Conservation (phyloP, 106 monocot species). For the Acorus calamus region DNA sequence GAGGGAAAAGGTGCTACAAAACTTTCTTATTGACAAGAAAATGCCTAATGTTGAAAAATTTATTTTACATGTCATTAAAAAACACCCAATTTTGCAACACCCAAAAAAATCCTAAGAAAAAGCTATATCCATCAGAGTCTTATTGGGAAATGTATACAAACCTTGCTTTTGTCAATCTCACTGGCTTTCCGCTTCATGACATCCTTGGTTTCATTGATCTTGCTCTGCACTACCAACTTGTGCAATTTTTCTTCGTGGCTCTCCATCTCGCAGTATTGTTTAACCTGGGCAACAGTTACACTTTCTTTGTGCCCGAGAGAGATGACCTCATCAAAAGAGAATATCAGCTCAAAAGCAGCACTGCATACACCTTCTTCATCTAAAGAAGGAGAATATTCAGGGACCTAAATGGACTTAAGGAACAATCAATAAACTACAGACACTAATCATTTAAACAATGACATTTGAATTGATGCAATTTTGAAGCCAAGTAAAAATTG, state of each 20-base stretch:
- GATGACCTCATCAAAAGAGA: slow-evolving; percentile 98
- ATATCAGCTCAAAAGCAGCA: slow-evolving; percentile 87
- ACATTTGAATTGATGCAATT: no score
- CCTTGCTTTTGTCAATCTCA: slow-evolving; percentile 99
- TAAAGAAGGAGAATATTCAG: slow-evolving; percentile 82
- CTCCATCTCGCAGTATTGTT: slow-evolving; percentile 98
- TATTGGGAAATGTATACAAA: slow-evolving; percentile 3
- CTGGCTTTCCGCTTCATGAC: slow-evolving; percentile 87
- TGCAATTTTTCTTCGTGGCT: slow-evolving; percentile 90
- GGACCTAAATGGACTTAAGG: slow-evolving; percentile 52
- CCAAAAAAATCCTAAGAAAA: no score
- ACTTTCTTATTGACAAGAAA: no score
- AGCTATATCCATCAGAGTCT: no score
- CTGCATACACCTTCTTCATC: slow-evolving; percentile 86
- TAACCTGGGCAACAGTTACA: slow-evolving; percentile 83
- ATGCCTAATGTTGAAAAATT: no score
- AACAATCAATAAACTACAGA: neutral
- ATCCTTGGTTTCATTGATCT: slow-evolving; percentile 95
- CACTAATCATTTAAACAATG: no score
- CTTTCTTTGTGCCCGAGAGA: slow-evolving; percentile 93
- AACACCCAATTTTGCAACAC: no score
- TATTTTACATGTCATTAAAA: no score
- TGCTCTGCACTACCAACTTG: slow-evolving; percentile 78
- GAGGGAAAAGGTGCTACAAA: no score
- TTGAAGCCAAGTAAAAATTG: no score